phyloP scores from a whole-genome alignment of 2,329 filamentous ascomycete species.

The Fusarium sp. region DNA sequence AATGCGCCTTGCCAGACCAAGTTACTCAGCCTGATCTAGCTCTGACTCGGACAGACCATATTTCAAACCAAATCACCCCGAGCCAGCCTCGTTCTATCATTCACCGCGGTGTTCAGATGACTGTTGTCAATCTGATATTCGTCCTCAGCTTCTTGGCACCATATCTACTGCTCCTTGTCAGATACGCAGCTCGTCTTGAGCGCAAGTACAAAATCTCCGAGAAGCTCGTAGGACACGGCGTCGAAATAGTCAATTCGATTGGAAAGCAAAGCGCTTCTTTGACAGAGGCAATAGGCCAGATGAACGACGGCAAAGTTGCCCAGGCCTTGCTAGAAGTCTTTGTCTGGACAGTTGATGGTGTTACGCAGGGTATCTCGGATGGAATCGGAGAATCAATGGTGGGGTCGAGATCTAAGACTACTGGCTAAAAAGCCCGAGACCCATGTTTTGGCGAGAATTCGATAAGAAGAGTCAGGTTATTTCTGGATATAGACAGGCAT shows the following conservation, averaged over 20 bases:
- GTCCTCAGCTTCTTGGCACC: slow-evolving; percentile 71
- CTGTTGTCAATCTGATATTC: slow-evolving; percentile 70
- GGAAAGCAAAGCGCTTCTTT: slow-evolving; percentile 68
- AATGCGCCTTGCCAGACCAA: slow-evolving; percentile 45
- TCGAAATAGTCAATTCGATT: slow-evolving; percentile 70
- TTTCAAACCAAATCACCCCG: background rate
- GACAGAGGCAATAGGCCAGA: slow-evolving; percentile 66
- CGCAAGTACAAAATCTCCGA: slow-evolving; percentile 77
- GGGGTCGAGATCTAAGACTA: slow-evolving; percentile 28
- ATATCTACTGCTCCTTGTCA: slow-evolving; percentile 67
- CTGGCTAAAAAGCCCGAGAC: background rate
- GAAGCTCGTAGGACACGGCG: slow-evolving; percentile 75
- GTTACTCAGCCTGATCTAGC: slow-evolving; percentile 12
- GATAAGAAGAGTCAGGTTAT: background rate
- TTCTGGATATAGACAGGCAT: slow-evolving; percentile 23
- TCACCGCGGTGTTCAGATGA: slow-evolving; percentile 68
- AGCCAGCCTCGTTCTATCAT: slow-evolving; percentile 61
- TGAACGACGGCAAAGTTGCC: slow-evolving; percentile 75
- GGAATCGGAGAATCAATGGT: slow-evolving; percentile 61
- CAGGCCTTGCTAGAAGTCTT: slow-evolving; percentile 67
- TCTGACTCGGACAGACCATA: slow-evolving; percentile 4
- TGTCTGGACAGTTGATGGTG: slow-evolving; percentile 72
- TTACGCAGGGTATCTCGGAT: slow-evolving; percentile 76
- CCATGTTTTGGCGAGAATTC: background rate
- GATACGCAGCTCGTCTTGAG: slow-evolving; percentile 71